phyloP scores from a whole-genome alignment of 106 monocot species.

The Allium sativum region DNA sequence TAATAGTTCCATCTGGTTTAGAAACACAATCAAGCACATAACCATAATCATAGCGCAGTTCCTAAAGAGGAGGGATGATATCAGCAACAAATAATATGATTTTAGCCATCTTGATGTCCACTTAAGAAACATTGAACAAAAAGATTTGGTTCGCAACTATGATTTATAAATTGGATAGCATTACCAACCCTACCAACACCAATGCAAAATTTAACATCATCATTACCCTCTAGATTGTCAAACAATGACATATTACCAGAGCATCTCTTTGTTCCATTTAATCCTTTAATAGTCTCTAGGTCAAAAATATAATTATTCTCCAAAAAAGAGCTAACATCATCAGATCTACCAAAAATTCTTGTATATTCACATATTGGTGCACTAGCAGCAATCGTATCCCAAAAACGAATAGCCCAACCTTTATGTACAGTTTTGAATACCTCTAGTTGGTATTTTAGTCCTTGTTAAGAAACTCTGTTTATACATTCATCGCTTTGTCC shows the following conservation, averaged over 20 bases:
- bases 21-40: constrained; percentile 43
- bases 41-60: constrained; percentile 63
- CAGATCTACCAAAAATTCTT: too few relatives aligned
- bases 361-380: too few relatives aligned
- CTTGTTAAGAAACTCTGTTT: too few relatives aligned
- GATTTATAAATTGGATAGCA: constrained; percentile 85
- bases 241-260: constrained; percentile 28
- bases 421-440: too few relatives aligned
- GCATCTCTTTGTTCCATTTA: constrained; percentile 75
- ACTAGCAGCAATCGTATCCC: too few relatives aligned
- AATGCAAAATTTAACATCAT: constrained; percentile 76
- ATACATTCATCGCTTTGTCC: too few relatives aligned
- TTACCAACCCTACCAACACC: constrained; percentile 58
- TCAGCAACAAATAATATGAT: constrained; percentile 85
- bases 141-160: constrained; percentile 85
- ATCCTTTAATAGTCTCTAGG: constrained; percentile 79
- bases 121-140: constrained; percentile 88
- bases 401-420: too few relatives aligned
- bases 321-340: too few relatives aligned
- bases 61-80: constrained; percentile 82
- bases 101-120: constrained; percentile 64
- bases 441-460: too few relatives aligned
- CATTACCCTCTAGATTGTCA: constrained; percentile 19
- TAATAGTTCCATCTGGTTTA: constrained; percentile 40
- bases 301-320: too few relatives aligned